Evolutionary conservation across 1,139 yeast species (phyloP), one percentile per base, ranked within the genome.

Genomic region (Lodderomyces oxycetoniae): DNA sequence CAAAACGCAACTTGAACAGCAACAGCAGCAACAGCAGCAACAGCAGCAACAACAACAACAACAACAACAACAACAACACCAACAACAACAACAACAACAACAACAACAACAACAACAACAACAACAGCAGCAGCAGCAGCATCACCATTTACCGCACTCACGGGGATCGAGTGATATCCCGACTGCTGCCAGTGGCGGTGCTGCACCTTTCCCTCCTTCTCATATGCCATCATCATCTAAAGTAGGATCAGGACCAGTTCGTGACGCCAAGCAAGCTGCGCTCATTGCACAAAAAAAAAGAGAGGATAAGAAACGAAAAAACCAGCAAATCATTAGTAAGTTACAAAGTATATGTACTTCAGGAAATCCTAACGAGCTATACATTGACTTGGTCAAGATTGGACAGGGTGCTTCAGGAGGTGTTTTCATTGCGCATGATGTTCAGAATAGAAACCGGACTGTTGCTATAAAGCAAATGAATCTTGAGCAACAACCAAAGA

Each of bases 371-470:
- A 77, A 79, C 23, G 67, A 67, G 36, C 57, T 74, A 33, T 93
- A 86, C 57, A 66, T 70, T 31, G 80, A 79, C 50, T 65, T 89
- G 41, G 67, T 72, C 13, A 89, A 91, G 63, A 83, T 91, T 52
- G 98, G 98, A 4, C 97, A 91, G 62, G 98, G 98, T 52, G 98
- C 98, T 0, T 81, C 94, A 26, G 98, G 98, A 39, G 97, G 97
- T 35, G 98, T 91, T 31, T 91, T 81, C 54, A 86, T 94, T 26
- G 97, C 97, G 0, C 79, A 81, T 50, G 88, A 83, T 47, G 49
- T 47, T 7, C 59, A 60, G 19, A 74, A 74, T 14, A 69, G 74
- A 8, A 69, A 76, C 36, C 66, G 67, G 26, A 70, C 82, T 30
- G 98, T 91, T 30, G 98, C 98, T 2, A 86, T 91, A 46, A 91